A percentile compares a stretch with the other conserved stretches of the same genome.
Evolutionary conservation across 768 basidiomycete species (phyloP).

Genomic region (Hydnomerulius pinastri): DNA sequence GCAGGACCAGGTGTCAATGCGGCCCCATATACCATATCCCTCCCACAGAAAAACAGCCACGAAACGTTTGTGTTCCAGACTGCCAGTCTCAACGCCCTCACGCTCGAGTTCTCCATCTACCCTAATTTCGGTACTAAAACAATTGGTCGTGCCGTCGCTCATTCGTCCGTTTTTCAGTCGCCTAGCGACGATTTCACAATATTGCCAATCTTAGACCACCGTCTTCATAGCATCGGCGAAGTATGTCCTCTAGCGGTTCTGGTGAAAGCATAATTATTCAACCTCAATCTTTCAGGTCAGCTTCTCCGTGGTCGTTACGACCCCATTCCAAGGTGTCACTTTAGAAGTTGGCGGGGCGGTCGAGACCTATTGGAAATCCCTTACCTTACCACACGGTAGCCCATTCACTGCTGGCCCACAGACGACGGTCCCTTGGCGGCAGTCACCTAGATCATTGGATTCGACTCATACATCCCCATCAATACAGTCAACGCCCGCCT

Average conservation of each 20-base stretch:
- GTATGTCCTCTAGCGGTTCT: conserved; percentile 38
- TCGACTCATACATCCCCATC: conserved; percentile 76
- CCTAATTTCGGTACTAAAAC: conserved; percentile 98
- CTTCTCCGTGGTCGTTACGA: conserved; percentile 85
- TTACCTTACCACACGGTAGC: conserved; percentile 32
- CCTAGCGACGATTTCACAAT: conserved; percentile 56
- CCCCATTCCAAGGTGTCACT: conserved; percentile 89
- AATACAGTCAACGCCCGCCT: conserved; percentile 50
- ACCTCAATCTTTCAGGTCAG: conserved; percentile 56
- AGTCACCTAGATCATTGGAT: conserved; percentile 39
- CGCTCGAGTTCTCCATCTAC: conserved; percentile 91
- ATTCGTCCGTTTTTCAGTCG: conserved; percentile 69
- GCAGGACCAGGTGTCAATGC: conserved; percentile 80
- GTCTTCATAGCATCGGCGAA: conserved; percentile 93
- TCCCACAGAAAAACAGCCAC: conserved; percentile 73
- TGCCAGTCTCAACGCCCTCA: conserved; percentile 66
- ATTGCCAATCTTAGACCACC: conserved; percentile 88
- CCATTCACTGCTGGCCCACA: conserved; percentile 35
- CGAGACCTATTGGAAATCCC: conserved; percentile 98
- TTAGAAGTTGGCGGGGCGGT: conserved; percentile 93
- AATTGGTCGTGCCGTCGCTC: conserved; percentile 88
- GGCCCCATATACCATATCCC: conserved; percentile 86
- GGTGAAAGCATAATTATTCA: conserved; percentile 3
- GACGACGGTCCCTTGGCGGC: conserved; percentile 37
- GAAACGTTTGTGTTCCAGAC: conserved; percentile 88